These are phyloP conservation scores for Iodosphaeria phyllophila DNA, from an alignment of 2,329 filamentous ascomycete genomes.

Conservation along the genomic window DNA sequence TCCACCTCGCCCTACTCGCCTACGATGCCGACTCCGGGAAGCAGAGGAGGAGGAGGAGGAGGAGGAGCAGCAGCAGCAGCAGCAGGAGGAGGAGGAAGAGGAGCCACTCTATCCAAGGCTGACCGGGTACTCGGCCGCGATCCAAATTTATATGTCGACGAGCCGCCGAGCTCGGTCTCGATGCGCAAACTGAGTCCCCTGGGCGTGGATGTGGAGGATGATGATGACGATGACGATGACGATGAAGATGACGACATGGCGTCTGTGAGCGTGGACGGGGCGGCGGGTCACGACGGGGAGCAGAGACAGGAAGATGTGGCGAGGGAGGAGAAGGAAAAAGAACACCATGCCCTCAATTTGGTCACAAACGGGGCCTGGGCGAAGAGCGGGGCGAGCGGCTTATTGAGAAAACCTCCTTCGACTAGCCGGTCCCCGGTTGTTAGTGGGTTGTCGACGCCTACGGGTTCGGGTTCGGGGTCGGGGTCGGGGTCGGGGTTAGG, in stretches of 20 bases:
- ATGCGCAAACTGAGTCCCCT: slow-evolving; percentile 27
- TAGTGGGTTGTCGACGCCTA: too few relatives aligned
- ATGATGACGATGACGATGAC: slow-evolving; percentile 15
- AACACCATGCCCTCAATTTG: slow-evolving; percentile 26
- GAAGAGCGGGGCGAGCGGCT: slow-evolving; percentile 14
- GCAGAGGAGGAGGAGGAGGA: too few relatives aligned
- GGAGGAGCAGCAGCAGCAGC: too few relatives aligned
- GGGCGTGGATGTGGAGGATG: slow-evolving; percentile 22
- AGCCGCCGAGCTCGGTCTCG: slow-evolving; percentile 20
- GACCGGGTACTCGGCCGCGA: slow-evolving; percentile 39
- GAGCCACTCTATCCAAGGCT: too few relatives aligned
- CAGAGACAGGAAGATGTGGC: slow-evolving; percentile 18
- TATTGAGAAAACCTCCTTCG: slow-evolving; percentile 13
- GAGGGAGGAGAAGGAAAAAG: slow-evolving; percentile 19
- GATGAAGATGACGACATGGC: slow-evolving; percentile 15
- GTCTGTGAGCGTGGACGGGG: slow-evolving; percentile 12
- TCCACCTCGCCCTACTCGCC: slow-evolving; percentile 12
- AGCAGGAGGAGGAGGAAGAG: too few relatives aligned
- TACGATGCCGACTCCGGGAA: too few relatives aligned
- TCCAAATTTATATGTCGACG: slow-evolving; percentile 33
- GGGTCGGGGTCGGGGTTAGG: too few relatives aligned
- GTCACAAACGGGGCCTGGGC: slow-evolving; percentile 20
- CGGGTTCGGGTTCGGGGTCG: too few relatives aligned
- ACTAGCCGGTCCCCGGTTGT: too few relatives aligned
- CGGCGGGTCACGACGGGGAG: slow-evolving; percentile 17